Evolutionary conservation across 2,329 filamentous ascomycete genomes (phyloP), one percentile per base, ranked within the genome.

Genomic region (Byssoonygena ceratinophila): DNA sequence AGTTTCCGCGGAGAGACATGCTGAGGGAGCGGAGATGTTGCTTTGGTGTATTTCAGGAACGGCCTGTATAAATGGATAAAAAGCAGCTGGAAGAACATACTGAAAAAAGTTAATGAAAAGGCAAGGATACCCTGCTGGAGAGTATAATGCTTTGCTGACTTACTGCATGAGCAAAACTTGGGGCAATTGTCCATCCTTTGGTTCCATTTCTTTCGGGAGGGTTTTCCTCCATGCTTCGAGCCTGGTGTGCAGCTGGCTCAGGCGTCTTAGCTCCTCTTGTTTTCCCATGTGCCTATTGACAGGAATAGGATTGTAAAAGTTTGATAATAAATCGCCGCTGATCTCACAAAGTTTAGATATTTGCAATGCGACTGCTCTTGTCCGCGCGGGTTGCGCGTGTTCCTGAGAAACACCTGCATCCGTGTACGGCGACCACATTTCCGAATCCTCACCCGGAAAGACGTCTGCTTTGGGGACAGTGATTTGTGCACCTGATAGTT

Each of bases 21-120:
- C 1, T 82, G 72, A 2, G 90, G 91, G 1, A 96, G 76, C 0
- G 89, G 91, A 0, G 90, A 95, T 1, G 82, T 83, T 5, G 80
- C 73, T 46, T 85, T 87, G 2, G 81, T 84, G 64, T 96, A 97
- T 67, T 92, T 95, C 47, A 97, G 77, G 64, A 97, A 97, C 0
- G 92, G 91, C 4, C 91, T 82, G 74, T 96, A 97, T 3, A 97
- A 81, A 63, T 97, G 90, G 55, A 97, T 94, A 64, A 94, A 94
- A 44, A 96, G 82, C 0, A 97, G 77, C 63, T 97, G 90, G 68
- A 91, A 95, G 70, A 97, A 95, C 90, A 97, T 97, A 72, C 90
- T 96, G 61, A 20, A 20, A 14, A 7, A 2, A 6, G 53, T 69
- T 46, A 67, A 58, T 49, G 8, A 40, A 9, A 39, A 16, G 11